Conservation (phyloP, 2,329 filamentous ascomycete species). For the Exophiala spinifera region DNA sequence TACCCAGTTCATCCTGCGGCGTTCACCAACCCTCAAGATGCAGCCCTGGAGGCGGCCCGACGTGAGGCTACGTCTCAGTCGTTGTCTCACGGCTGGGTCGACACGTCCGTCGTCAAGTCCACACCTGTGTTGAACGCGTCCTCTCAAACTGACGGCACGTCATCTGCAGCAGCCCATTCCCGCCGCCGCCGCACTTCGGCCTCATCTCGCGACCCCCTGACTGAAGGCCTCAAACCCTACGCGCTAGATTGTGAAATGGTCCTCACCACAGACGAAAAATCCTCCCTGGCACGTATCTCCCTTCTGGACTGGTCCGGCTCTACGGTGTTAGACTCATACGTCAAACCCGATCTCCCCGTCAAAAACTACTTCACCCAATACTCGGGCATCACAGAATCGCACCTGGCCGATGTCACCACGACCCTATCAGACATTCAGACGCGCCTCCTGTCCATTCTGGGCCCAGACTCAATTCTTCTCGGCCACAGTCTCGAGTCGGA, state of each 20-base stretch:
- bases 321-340: conserved; percentile 80
- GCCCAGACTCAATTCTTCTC: conserved; percentile 44
- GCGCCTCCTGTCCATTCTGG: conserved; percentile 68
- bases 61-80: conserved; percentile 52
- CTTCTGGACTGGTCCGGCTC: conserved; percentile 79
- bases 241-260: conserved; percentile 98
- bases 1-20: conserved; percentile 80
- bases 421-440: conserved; percentile 78
- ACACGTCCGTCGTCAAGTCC: conserved; percentile 60
- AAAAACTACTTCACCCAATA: conserved; percentile 86
- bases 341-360: conserved; percentile 85
- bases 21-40: conserved; percentile 57
- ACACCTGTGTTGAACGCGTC: conserved; percentile 49
- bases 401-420: conserved; percentile 79
- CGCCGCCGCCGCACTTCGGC: no score
- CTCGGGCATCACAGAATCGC: conserved; percentile 86
- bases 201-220: conserved; percentile 47
- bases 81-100: conserved; percentile 68
- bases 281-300: conserved; percentile 84
- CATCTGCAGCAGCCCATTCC: neutral
- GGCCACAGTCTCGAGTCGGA: conserved; percentile 50
- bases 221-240: conserved; percentile 73
- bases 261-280: conserved; percentile 73
- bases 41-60: conserved; percentile 50
- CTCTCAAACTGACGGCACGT: neutral